Evolutionary conservation across 148 eudicot genomes (phyloP), one percentile per base, ranked within the genome.

Genomic region (Vaccinium vitisidaea): DNA sequence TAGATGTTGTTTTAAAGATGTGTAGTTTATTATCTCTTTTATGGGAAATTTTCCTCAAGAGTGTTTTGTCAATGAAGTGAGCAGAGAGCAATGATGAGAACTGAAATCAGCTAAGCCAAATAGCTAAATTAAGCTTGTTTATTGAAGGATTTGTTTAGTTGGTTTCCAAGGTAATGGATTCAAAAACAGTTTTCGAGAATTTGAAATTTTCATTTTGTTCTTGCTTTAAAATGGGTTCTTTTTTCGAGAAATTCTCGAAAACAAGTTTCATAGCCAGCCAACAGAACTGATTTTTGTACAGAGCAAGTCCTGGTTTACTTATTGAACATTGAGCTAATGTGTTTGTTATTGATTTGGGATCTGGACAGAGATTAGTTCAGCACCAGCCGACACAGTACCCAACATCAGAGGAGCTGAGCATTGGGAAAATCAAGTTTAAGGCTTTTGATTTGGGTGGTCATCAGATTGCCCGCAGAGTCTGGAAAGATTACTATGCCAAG

Each of bases 401-500:
- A 43, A 94, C 95, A 75, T 94, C 95, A 49, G 97, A 94, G 86
- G 95, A 94, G 77, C 83, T 94, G 79, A 94, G 97, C 83, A 94
- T 94, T 83, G 97, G 97, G 21, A 84, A 91, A 84, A 94, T 94
- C 89, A 94, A 94, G 89, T 94, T 94, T 75, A 91, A 94, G 88
- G 95, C 97, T 54, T 94, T 94, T 74, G 97, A 94, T 92, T 88
- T 94, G 85, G 95, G 97, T 76, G 97, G 97, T 21, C 95, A 94
- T 85, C 95, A 94, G 89, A 92, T 94, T 80, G 97, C 94, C 61
- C 93, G 97, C 54, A 86, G 97, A 25, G 97, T 94, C n/a, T 94
- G 97, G 97, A 94, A 91, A 87, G 95, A 94, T 88, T 94, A 94
- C 86, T 94, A 94, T 85, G 97, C 97, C 83, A 91, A 92, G 90